These are phyloP conservation scores for Entomortierella beljakovae DNA, from an alignment of 192 early-diverging fungal species.

Conservation along the genomic window DNA sequence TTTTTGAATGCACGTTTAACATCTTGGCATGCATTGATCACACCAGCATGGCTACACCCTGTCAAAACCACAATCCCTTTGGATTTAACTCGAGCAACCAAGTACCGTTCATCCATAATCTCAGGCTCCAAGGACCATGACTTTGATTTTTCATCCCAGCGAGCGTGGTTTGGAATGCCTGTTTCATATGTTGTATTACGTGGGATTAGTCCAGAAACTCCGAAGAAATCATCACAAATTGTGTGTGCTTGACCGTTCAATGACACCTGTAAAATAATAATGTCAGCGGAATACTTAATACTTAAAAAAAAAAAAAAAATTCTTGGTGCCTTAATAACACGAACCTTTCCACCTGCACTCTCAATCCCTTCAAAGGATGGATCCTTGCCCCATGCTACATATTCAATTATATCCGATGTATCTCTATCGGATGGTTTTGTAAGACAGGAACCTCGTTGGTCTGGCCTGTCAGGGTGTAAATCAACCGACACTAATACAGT, in stretches of 20 bases:
- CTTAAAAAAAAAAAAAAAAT: background rate
- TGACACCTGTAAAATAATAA: conserved; percentile 7
- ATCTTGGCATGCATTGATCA: conserved; percentile 48
- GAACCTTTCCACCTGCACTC: conserved; percentile 32
- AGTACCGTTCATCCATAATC: conserved; percentile 52
- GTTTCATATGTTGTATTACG: conserved; percentile 50
- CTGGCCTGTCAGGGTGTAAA: conserved; percentile 48
- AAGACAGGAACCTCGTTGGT: conserved; percentile 33
- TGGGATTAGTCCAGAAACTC: conserved; percentile 35
- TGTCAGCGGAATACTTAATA: background rate
- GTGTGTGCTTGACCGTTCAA: conserved; percentile 24
- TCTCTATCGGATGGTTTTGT: background rate
- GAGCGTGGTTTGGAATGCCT: conserved; percentile 39
- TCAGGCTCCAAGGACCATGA: conserved; percentile 31
- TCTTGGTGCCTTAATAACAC: background rate
- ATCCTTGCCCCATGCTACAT: conserved; percentile 43
- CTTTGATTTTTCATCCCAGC: conserved; percentile 9
- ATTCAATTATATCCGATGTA: background rate
- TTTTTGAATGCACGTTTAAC: conserved; percentile 24
- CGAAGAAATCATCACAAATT: conserved; percentile 42
- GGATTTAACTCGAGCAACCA: conserved; percentile 33
- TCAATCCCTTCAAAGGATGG: conserved; percentile 34
- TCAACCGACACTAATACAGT: conserved; percentile 20
- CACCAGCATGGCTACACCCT: conserved; percentile 52
- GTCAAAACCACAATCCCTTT: conserved; percentile 49